A percentile compares a stretch with the other conserved stretches of the same genome.
Conservation (phyloP, 352 stramenopile species). For the Globisporangium paroecandrum region DNA sequence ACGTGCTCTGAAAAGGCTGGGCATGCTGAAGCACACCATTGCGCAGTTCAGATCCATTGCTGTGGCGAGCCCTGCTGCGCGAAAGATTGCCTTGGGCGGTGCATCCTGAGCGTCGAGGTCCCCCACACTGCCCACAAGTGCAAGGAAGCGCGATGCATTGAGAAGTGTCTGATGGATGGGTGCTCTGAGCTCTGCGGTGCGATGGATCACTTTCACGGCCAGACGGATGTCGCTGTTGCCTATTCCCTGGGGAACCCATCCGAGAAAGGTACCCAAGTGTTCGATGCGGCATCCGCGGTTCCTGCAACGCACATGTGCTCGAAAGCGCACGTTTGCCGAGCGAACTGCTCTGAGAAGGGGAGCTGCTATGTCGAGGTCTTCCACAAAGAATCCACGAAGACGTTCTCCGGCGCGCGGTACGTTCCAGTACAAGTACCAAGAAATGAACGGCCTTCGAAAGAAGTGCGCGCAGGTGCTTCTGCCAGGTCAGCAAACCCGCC, state of each 20-base stretch:
- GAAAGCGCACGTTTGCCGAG: slow-evolving; percentile 52
- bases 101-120: slow-evolving; percentile 45
- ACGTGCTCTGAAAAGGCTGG: slow-evolving; percentile 39
- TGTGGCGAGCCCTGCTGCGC: slow-evolving; percentile 53
- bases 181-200: slow-evolving; percentile 48
- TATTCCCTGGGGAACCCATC: slow-evolving; percentile 43
- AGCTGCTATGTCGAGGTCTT: slow-evolving; percentile 74
- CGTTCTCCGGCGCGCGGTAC: slow-evolving; percentile 50
- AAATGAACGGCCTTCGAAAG: slow-evolving; percentile 76
- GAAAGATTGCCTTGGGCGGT: slow-evolving; percentile 33
- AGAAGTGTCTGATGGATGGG: slow-evolving; percentile 55
- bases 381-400: slow-evolving; percentile 71
- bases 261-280: slow-evolving; percentile 29
- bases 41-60: slow-evolving; percentile 45
- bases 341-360: slow-evolving; percentile 48
- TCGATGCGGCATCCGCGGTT: slow-evolving; percentile 32
- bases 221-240: slow-evolving; percentile 34
- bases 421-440: slow-evolving; percentile 72
- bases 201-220: slow-evolving; percentile 67
- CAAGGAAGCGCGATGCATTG: slow-evolving; percentile 49
- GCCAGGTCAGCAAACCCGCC: slow-evolving; percentile 40
- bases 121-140: slow-evolving; percentile 55
- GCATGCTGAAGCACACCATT: slow-evolving; percentile 44
- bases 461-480: slow-evolving; percentile 43
- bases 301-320: slow-evolving; percentile 61